Evolutionary conservation across 2,329 filamentous ascomycete species (phyloP).

Genomic region (Colletotrichum godetiae): DNA sequence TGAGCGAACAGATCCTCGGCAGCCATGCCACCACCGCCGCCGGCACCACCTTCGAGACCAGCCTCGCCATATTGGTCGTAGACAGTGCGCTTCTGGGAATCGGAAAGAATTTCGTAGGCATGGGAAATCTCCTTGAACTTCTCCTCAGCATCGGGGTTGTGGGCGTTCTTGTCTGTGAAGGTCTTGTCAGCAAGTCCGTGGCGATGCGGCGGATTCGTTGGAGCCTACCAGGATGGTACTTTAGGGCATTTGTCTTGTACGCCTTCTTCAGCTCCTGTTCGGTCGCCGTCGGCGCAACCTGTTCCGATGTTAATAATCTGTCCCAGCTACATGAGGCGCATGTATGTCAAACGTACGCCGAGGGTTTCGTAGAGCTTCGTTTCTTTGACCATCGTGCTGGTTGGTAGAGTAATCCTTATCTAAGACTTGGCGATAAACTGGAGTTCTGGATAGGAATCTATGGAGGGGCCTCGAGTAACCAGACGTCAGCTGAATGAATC

Average conservation of each 20-base stretch:
- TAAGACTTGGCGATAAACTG: constrained; percentile 15
- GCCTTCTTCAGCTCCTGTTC: constrained; percentile 92
- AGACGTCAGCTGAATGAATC: constrained; percentile 13
- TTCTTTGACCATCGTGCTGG: constrained; percentile 76
- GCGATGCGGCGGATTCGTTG: background rate
- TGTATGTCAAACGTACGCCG: constrained; percentile 67
- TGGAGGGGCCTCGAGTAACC: constrained; percentile 18
- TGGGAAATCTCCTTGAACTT: constrained; percentile 99
- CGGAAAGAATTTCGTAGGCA: constrained; percentile 94
- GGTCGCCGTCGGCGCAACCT: constrained; percentile 83
- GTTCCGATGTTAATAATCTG: constrained; percentile 1
- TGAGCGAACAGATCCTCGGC: constrained; percentile 96
- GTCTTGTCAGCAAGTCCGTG: background rate
- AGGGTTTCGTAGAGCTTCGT: constrained; percentile 83
- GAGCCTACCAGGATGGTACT: constrained; percentile 84
- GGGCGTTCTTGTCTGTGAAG: constrained; percentile 89
- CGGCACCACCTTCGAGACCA: constrained; percentile 89
- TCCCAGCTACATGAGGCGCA: background rate
- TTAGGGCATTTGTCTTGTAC: constrained; percentile 85
- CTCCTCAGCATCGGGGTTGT: constrained; percentile 92
- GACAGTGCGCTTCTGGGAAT: constrained; percentile 88
- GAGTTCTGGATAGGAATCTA: constrained; percentile 14
- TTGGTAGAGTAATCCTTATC: constrained; percentile 22
- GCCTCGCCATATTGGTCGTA: constrained; percentile 99
- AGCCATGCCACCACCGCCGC: constrained; percentile 84